These are phyloP conservation scores for Conidiobolus incongruus DNA, from an alignment of 371 early-diverging fungal species.

Conservation along the genomic window DNA sequence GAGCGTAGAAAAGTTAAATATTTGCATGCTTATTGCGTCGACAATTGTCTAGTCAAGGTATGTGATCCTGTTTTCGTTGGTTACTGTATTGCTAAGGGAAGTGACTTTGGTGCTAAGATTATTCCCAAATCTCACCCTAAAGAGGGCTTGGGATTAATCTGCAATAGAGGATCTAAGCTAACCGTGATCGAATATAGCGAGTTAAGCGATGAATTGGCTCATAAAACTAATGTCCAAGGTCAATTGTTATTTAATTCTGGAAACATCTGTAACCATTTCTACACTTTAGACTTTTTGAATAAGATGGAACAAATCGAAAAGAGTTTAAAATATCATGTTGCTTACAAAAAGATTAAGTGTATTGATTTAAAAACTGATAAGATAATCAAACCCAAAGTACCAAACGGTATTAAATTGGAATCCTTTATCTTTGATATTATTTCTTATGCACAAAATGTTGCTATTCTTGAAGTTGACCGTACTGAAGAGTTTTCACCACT, in stretches of 20 bases:
- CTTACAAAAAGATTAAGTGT: conserved; percentile 88
- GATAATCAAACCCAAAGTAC: conserved; percentile 36
- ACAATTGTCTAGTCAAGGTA: too few relatives aligned
- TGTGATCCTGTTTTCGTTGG: conserved; percentile 82
- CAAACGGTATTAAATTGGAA: conserved; percentile 93
- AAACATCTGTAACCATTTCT: conserved; percentile 96
- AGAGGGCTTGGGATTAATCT: conserved; percentile 88
- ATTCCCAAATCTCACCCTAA: conserved; percentile 61
- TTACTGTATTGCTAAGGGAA: conserved; percentile 52
- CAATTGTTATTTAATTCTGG: conserved; percentile 67
- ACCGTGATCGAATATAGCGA: conserved; percentile 92
- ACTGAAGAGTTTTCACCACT: too few relatives aligned
- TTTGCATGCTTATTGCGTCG: conserved; percentile 84
- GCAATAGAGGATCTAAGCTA: conserved; percentile 50
- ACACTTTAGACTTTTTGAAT: conserved; percentile 73
- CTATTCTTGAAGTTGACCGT: conserved; percentile 79
- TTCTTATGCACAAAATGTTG: conserved; percentile 61
- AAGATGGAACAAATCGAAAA: conserved; percentile 54
- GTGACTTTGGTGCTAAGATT: conserved; percentile 84
- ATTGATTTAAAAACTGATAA: conserved; percentile 52
- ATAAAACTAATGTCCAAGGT: conserved; percentile 30
- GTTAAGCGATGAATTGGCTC: conserved; percentile 48
- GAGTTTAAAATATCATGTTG: conserved; percentile 79
- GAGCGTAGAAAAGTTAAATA: conserved; percentile 48
- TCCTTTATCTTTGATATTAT: conserved; percentile 87